Percentiles rank a stretch among this genome's conserved stretches.
These are phyloP conservation scores for Acmispon strigosus DNA, from an alignment of 306 rosid genomes.

Conservation along the genomic window DNA sequence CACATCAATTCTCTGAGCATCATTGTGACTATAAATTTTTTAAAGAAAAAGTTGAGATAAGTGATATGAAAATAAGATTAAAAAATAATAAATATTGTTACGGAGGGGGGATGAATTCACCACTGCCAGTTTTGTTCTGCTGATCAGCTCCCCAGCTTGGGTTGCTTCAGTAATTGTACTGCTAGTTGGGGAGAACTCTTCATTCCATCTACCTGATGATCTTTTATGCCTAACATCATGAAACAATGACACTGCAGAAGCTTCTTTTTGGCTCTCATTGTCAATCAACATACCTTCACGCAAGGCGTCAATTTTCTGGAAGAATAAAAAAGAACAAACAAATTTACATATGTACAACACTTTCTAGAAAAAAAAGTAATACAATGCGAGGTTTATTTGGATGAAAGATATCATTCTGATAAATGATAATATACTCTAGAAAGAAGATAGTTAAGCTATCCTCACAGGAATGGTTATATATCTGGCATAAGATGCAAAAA, in stretches of 20 bases:
- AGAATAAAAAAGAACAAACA: background rate
- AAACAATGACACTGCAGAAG: slow-evolving; percentile 43
- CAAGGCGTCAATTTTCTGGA: slow-evolving; percentile 54
- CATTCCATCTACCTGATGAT: slow-evolving; percentile 83
- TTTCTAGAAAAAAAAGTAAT: background rate
- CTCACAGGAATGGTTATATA: background rate
- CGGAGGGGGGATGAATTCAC: slow-evolving; percentile 23
- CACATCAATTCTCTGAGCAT: background rate
- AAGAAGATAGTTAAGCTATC: background rate
- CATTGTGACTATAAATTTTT: background rate
- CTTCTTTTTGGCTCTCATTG: slow-evolving; percentile 63
- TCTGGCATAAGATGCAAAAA: background rate
- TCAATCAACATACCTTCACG: slow-evolving; percentile 49
- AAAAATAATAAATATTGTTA: background rate
- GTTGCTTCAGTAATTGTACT: slow-evolving; percentile 78
- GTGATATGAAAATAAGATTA: background rate
- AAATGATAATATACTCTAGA: background rate
- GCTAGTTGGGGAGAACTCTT: slow-evolving; percentile 70
- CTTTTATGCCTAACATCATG: slow-evolving; percentile 66
- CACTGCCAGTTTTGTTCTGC: slow-evolving; percentile 48
- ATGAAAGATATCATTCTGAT: background rate
- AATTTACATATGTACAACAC: slow-evolving; percentile 4
- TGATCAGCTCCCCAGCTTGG: slow-evolving; percentile 75
- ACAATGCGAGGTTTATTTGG: background rate
- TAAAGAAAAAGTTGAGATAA: background rate